These are phyloP conservation scores for Mollisia scopiformis DNA, from an alignment of 2,329 filamentous ascomycete species.

Conservation along the genomic window DNA sequence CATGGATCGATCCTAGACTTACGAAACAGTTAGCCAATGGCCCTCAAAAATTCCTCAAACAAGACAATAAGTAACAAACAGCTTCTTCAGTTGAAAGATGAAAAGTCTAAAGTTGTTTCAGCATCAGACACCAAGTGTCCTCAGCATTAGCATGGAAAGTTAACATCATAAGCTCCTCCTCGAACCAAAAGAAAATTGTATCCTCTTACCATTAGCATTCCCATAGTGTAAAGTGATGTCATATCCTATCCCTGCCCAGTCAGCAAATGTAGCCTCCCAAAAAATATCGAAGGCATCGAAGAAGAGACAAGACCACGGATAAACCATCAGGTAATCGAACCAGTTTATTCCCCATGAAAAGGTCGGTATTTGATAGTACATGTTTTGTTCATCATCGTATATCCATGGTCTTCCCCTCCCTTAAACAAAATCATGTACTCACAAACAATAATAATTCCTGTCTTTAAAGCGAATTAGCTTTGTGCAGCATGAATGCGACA, in stretches of 20 bases:
- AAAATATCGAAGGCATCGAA: too few relatives aligned
- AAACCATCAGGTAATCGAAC: conserved; percentile 41
- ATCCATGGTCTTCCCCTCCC: conserved; percentile 3
- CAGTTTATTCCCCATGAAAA: conserved; percentile 39
- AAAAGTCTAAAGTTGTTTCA: conserved; percentile 74
- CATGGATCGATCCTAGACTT: not conserved
- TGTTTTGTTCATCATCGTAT: conserved; percentile 45
- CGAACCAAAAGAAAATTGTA: conserved; percentile 5
- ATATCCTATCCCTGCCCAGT: not conserved
- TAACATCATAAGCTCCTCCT: conserved; percentile 61
- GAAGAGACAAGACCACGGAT: too few relatives aligned
- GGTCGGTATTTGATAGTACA: conserved; percentile 50
- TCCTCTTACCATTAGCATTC: not conserved
- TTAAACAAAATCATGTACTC: conserved; percentile 22
- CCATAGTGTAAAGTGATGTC: not conserved
- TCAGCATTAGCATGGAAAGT: conserved; percentile 83
- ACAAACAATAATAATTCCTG: conserved; percentile 28
- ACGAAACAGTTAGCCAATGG: not conserved
- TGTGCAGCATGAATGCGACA: not conserved
- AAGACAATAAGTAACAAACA: not conserved
- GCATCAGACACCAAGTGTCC: conserved; percentile 53
- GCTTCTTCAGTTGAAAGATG: conserved; percentile 80
- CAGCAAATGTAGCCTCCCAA: too few relatives aligned
- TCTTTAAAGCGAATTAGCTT: not conserved
- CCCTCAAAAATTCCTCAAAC: not conserved